Conservation (phyloP, 495 filamentous ascomycete species). For the Chaetomium fimeti region DNA sequence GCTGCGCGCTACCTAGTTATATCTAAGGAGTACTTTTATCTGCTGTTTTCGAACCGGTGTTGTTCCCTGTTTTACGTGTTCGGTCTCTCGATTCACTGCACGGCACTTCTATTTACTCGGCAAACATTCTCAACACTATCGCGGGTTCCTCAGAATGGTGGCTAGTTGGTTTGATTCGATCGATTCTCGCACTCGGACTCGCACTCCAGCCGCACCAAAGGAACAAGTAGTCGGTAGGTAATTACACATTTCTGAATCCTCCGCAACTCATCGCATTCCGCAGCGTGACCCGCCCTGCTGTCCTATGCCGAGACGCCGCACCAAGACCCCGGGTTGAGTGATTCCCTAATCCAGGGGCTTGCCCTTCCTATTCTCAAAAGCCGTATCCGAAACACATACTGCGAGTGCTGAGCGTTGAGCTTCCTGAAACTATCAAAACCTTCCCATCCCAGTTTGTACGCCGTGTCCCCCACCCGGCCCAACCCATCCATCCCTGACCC, state of each 20-base stretch:
- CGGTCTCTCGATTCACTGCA: too few species aligned
- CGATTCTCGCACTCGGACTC: constrained; percentile 7
- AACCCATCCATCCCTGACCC: neutral
- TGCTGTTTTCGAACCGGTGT: neutral
- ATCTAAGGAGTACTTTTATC: neutral
- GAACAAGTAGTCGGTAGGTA: neutral
- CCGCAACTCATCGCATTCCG: neutral
- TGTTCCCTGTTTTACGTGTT: neutral
- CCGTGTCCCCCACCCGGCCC: neutral
- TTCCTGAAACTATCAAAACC: constrained; percentile 8
- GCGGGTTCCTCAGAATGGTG: neutral
- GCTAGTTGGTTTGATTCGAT: neutral
- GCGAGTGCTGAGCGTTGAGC: constrained; percentile 6
- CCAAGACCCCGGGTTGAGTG: neutral
- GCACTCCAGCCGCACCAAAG: constrained; percentile 10
- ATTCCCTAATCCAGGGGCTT: neutral
- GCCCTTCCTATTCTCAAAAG: neutral
- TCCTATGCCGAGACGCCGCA: neutral
- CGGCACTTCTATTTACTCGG: too few species aligned
- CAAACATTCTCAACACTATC: neutral
- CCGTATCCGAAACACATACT: neutral
- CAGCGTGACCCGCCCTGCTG: neutral
- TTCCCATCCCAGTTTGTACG: neutral
- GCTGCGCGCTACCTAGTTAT: neutral
- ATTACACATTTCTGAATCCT: constrained; percentile 10